Conservation (phyloP, 129 eudicot species). For the Flaveria linearis region DNA sequence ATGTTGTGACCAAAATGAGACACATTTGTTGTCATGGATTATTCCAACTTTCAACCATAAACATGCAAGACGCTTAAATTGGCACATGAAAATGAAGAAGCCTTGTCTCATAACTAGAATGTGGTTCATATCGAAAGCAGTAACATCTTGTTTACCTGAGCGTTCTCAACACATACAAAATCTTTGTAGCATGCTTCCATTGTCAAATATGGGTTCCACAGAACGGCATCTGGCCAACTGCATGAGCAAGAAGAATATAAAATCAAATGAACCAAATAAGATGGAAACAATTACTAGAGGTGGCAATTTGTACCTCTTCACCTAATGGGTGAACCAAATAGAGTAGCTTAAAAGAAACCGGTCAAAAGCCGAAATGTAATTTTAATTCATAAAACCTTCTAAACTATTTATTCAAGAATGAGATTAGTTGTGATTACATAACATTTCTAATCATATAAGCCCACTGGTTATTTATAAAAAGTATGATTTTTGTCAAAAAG, state of each 20-base stretch:
- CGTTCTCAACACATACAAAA: conserved; percentile 97
- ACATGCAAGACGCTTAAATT: background rate
- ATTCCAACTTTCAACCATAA: too few relatives aligned
- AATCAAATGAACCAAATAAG: conserved; percentile 23
- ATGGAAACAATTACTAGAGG: background rate
- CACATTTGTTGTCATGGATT: too few relatives aligned
- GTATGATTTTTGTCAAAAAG: background rate
- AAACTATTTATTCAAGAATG: background rate
- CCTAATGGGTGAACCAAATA: background rate
- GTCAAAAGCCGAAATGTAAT: background rate
- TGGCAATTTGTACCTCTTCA: background rate
- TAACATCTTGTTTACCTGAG: conserved; percentile 55
- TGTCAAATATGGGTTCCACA: conserved; percentile 91
- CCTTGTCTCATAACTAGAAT: conserved; percentile 1
- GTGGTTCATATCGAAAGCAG: background rate
- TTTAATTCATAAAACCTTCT: background rate
- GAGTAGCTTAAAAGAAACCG: background rate
- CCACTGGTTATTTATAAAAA: background rate
- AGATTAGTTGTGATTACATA: background rate
- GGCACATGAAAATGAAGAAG: background rate
- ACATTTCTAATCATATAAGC: background rate
- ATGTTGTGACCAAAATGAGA: too few relatives aligned
- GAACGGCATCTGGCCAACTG: conserved; percentile 94
- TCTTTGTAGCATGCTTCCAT: conserved; percentile 96
- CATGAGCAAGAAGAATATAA: conserved; percentile 19